Conservation (phyloP, 1,284 basidiomycete genomes). For the Rhodotorula sp. region DNA sequence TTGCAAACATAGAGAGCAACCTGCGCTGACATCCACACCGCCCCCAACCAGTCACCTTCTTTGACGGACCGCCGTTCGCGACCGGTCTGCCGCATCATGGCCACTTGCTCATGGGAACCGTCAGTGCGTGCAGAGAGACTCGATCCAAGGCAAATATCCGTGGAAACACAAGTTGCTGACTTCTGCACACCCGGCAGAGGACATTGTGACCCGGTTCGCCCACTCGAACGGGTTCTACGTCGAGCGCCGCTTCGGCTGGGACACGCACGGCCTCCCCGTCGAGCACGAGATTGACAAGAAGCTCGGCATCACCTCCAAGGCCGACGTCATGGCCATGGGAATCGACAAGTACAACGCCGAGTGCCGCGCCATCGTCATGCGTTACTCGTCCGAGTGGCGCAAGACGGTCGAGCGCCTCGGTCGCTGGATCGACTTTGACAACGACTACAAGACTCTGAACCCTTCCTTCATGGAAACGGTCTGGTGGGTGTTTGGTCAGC, state of each 20-base stretch:
- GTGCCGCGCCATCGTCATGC: constrained; percentile 96
- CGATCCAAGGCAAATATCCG: no score
- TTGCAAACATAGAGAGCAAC: neutral
- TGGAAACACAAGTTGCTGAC: neutral
- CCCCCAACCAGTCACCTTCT: neutral
- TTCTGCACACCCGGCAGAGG: constrained; percentile 6
- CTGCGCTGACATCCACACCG: neutral
- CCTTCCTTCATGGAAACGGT: constrained; percentile 94
- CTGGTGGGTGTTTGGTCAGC: constrained; percentile 98
- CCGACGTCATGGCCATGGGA: constrained; percentile 92
- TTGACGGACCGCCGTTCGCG: constrained; percentile 83
- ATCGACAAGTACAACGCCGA: constrained; percentile 98
- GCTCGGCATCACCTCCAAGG: constrained; percentile 85
- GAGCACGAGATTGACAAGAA: constrained; percentile 99
- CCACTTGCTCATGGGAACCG: constrained; percentile 60
- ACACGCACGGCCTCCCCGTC: constrained; percentile 97
- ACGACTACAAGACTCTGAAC: constrained; percentile 98
- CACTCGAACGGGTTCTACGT: constrained; percentile 93
- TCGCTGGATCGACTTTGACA: constrained; percentile 99
- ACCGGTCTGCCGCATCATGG: constrained; percentile 94
- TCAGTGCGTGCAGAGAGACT: constrained; percentile 89
- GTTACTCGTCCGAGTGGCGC: constrained; percentile 92
- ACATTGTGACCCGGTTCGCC: constrained; percentile 55
- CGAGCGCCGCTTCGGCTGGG: constrained; percentile 96
- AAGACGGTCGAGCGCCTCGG: constrained; percentile 95